Evolutionary conservation across 306 rosid species (phyloP).

Genomic region (Dalbergia oliveri): DNA sequence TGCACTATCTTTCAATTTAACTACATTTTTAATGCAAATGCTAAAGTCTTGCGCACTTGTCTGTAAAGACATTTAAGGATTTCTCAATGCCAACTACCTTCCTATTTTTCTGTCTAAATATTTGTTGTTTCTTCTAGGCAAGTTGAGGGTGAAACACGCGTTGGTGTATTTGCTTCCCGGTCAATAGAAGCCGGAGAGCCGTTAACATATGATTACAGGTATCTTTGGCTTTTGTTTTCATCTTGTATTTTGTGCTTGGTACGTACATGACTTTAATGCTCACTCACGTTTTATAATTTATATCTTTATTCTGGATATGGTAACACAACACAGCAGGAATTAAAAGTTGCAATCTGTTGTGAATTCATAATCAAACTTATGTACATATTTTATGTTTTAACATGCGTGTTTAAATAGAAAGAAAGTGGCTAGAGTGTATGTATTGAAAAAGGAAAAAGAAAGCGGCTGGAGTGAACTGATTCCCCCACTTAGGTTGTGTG

Average conservation of each 20-base stretch:
- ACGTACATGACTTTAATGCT: neutral
- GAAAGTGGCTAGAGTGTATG: no score
- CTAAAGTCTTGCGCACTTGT: neutral
- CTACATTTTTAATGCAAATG: neutral
- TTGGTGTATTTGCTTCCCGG: slow-evolving; percentile 69
- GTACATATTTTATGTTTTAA: neutral
- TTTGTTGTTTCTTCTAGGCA: slow-evolving; percentile 67
- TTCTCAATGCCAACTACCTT: neutral
- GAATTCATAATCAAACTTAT: neutral
- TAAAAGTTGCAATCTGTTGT: neutral
- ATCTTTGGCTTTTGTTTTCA: slow-evolving; percentile 11
- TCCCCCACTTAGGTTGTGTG: no score
- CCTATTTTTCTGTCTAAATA: slow-evolving; percentile 33
- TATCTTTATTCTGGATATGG: neutral
- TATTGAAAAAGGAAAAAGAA: no score
- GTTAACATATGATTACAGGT: slow-evolving; percentile 94
- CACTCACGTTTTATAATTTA: neutral
- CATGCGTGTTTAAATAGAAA: no score
- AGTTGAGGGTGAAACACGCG: slow-evolving; percentile 81
- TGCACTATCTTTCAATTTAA: neutral
- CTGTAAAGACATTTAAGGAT: neutral
- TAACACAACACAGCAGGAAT: slow-evolving; percentile 5
- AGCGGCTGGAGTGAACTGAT: no score
- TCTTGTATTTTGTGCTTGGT: slow-evolving; percentile 13
- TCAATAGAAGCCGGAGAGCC: slow-evolving; percentile 82